Conservation (phyloP, 2,329 filamentous ascomycete species). For the Verticillium nonalfalfae region DNA sequence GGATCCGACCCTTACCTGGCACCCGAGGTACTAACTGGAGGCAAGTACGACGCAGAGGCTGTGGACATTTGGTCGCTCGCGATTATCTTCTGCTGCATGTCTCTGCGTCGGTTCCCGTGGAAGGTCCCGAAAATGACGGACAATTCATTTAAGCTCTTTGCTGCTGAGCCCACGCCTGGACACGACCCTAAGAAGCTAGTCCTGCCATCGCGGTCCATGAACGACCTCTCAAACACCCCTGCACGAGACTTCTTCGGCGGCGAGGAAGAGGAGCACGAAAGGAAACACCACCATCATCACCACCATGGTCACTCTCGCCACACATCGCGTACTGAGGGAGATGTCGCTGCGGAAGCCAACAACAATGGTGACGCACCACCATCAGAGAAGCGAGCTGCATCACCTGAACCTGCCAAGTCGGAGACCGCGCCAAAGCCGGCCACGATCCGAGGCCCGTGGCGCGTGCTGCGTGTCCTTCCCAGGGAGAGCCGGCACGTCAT, state of each 20-base stretch:
- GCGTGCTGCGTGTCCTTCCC: conserved; percentile 78
- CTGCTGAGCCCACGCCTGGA: conserved; percentile 74
- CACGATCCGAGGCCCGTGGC: conserved; percentile 81
- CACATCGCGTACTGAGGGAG: conserved; percentile 3
- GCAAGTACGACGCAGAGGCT: conserved; percentile 88
- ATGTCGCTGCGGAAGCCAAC: neutral
- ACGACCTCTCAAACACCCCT: conserved; percentile 32
- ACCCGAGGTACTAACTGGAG: conserved; percentile 90
- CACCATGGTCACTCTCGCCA: conserved; percentile 9
- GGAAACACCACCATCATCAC: conserved; percentile 14
- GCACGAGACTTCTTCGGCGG: conserved; percentile 30
- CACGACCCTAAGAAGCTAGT: conserved; percentile 51
- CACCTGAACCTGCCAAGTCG: conserved; percentile 44
- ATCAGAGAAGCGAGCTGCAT: neutral
- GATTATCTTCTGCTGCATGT: conserved; percentile 99
- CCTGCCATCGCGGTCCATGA: conserved; percentile 35
- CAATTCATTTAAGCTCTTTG: conserved; percentile 92
- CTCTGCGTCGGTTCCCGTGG: conserved; percentile 89
- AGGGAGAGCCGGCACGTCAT: conserved; percentile 87
- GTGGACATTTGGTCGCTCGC: conserved; percentile 97
- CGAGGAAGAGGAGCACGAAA: conserved; percentile 23
- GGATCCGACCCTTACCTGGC: conserved; percentile 92
- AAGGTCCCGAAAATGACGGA: conserved; percentile 88
- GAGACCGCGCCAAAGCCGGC: conserved; percentile 43
- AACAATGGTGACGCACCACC: neutral